phyloP scores from a whole-genome alignment of 2,329 filamentous ascomycete genomes.

The Tolypocladium tundrense region DNA sequence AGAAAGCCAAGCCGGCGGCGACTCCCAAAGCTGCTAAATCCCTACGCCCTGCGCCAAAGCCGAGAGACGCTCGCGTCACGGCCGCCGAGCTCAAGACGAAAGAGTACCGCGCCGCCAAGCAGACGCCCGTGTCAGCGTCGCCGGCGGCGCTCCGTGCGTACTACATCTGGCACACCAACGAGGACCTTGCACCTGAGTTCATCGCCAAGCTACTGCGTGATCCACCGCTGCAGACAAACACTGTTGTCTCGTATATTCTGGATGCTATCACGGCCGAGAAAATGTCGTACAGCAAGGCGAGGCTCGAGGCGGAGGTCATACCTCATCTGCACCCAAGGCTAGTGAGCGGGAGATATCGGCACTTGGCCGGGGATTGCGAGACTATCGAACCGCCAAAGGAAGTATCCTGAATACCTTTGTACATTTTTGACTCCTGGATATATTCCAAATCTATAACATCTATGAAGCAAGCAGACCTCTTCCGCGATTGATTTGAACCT shows the following conservation, averaged over 20 bases:
- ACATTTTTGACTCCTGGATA: neutral
- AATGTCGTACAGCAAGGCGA: slow-evolving; percentile 35
- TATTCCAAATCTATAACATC: slow-evolving; percentile 1
- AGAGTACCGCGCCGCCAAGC: slow-evolving; percentile 23
- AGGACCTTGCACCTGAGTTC: slow-evolving; percentile 33
- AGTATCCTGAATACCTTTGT: neutral
- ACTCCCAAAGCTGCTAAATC: slow-evolving; percentile 6
- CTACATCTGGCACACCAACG: slow-evolving; percentile 50
- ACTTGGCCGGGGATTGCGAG: slow-evolving; percentile 14
- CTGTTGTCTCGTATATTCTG: slow-evolving; percentile 50
- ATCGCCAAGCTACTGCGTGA: slow-evolving; percentile 48
- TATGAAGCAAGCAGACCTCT: slow-evolving; percentile 36
- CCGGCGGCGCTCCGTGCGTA: slow-evolving; percentile 44
- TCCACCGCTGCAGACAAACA: slow-evolving; percentile 46
- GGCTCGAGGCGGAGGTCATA: slow-evolving; percentile 36
- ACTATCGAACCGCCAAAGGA: neutral
- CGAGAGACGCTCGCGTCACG: slow-evolving; percentile 28
- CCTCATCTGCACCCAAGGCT: slow-evolving; percentile 15
- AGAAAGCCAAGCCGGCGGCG: neutral
- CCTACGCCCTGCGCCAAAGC: neutral
- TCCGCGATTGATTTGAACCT: slow-evolving; percentile 79
- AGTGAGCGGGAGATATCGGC: slow-evolving; percentile 13
- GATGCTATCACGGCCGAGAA: slow-evolving; percentile 40
- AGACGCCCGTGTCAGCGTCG: slow-evolving; percentile 9
- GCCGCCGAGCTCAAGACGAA: slow-evolving; percentile 30